Evolutionary conservation across 2,329 filamentous ascomycete genomes (phyloP).

Genomic region (Aspergillus ustus): DNA sequence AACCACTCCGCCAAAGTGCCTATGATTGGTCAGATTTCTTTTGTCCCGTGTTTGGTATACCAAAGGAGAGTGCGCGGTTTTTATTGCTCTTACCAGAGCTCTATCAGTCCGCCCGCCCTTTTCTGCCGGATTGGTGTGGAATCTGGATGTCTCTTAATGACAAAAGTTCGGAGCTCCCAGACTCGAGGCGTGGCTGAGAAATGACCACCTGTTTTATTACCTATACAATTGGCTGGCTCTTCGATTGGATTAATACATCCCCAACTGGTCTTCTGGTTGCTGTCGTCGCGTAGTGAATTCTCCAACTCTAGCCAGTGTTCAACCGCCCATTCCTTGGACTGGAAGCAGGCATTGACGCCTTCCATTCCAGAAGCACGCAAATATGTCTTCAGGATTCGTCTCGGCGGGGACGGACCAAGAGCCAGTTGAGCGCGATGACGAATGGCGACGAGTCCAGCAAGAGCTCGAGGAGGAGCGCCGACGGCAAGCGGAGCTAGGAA

Average conservation of each 20-base stretch:
- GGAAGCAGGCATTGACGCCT: neutral
- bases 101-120: conserved; percentile 8
- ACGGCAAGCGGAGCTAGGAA: conserved; percentile 52
- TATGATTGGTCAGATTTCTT: neutral
- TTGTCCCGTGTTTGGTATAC: too few relatives aligned
- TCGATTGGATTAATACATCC: too few relatives aligned
- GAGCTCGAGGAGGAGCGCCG: conserved; percentile 53
- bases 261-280: too few relatives aligned
- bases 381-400: conserved; percentile 53
- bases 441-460: conserved; percentile 49
- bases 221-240: too few relatives aligned
- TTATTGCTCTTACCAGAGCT: too few relatives aligned
- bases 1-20: conserved; percentile 12
- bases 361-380: neutral
- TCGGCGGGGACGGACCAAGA: conserved; percentile 49
- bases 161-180: too few relatives aligned
- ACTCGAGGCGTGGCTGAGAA: too few relatives aligned
- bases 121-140: conserved; percentile 12
- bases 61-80: too few relatives aligned
- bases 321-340: neutral
- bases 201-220: too few relatives aligned
- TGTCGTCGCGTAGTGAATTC: too few relatives aligned
- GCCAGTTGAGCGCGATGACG: conserved; percentile 46
- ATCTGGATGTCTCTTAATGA: too few relatives aligned
- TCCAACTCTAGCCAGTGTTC: too few relatives aligned